Evolutionary conservation across 441 rosid species (phyloP).

Genomic region (Isatis lusitanica): DNA sequence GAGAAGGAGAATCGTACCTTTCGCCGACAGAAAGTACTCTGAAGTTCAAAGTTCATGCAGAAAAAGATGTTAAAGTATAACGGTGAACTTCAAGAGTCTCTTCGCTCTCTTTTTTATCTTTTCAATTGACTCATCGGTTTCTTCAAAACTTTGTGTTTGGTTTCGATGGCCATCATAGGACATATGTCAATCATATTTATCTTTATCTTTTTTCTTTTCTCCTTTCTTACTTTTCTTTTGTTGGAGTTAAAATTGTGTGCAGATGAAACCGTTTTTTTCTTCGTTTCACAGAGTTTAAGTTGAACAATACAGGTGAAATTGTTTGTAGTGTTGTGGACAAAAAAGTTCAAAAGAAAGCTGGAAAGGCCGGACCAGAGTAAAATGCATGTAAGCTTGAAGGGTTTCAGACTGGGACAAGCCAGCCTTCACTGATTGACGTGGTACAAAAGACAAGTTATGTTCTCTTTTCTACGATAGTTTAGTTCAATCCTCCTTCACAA

Average conservation of each 20-base stretch:
- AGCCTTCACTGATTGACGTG: not conserved
- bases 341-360: too few relatives aligned
- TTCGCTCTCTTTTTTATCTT: slow-evolving; percentile 5
- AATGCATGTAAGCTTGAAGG: not conserved
- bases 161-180: not conserved
- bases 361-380: not conserved
- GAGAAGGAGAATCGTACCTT: not conserved
- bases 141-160: not conserved
- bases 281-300: not conserved
- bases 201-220: not conserved
- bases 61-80: not conserved
- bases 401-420: not conserved
- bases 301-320: too few relatives aligned
- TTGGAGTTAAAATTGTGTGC: too few relatives aligned
- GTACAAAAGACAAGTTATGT: not conserved
- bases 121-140: slow-evolving; percentile 5
- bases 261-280: too few relatives aligned
- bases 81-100: not conserved
- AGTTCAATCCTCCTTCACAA: not conserved
- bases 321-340: too few relatives aligned
- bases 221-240: not conserved
- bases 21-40: not conserved
- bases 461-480: not conserved
- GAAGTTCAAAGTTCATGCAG: not conserved
- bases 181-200: not conserved